These are phyloP conservation scores for Encephalitozoon intestinalis DNA, from an alignment of 371 early-diverging fungal species.

Conservation along the genomic window DNA sequence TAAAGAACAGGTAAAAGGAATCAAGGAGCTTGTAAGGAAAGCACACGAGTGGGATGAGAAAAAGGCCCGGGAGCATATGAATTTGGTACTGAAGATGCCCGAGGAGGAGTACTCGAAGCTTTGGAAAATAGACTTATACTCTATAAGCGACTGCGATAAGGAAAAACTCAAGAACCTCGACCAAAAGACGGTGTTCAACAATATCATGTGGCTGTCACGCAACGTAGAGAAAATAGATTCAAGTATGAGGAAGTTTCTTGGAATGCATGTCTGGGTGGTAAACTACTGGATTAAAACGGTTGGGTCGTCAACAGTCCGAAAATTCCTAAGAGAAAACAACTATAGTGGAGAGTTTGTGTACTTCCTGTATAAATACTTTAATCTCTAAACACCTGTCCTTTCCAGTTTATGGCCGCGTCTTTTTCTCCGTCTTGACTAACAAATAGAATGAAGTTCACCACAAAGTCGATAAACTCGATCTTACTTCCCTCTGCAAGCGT, in stretches of 20 bases:
- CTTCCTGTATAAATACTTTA: slow-evolving; percentile 7
- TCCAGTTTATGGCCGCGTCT: background rate
- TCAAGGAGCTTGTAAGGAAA: background rate
- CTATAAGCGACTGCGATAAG: background rate
- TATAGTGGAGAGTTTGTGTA: slow-evolving; percentile 8
- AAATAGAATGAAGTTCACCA: background rate
- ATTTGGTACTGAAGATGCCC: background rate
- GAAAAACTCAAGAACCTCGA: background rate
- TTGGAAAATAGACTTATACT: background rate
- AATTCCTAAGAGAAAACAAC: background rate
- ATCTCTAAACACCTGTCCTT: background rate
- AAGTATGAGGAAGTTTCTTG: background rate
- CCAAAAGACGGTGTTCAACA: slow-evolving; percentile 3
- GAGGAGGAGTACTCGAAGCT: background rate
- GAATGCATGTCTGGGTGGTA: slow-evolving; percentile 9
- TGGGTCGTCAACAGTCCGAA: slow-evolving; percentile 1
- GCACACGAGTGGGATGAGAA: background rate
- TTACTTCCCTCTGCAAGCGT: background rate
- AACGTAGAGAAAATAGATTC: background rate
- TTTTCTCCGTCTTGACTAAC: background rate
- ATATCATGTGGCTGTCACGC: background rate
- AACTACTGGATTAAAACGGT: slow-evolving; percentile 1
- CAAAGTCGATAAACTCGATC: background rate
- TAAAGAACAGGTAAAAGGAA: background rate
- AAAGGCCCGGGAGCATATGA: background rate